Base-by-base conservation (phyloP, 1,139 yeast species). In the Meyerozyma guilliermondii region DNA sequence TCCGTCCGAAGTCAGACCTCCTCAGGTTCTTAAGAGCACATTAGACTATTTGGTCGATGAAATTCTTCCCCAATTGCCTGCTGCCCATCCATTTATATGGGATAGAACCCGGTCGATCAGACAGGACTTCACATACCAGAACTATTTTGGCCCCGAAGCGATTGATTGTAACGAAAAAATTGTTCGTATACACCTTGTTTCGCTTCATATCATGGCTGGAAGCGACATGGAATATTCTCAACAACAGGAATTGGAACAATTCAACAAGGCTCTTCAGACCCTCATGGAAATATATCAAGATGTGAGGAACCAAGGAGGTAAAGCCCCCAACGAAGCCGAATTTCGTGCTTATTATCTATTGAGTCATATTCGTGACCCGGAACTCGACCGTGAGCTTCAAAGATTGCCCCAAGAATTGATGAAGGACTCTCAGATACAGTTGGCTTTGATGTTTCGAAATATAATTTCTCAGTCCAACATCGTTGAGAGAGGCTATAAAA, bases 1-100 rank as follows among this genome's bases (percentile, higher is more conserved):
- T 44, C 99, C 98, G 0, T 88, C 97, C 0, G 98, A 94, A 60
- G 99, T 94, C 2, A 74, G 99, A 49, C 96, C 98, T 1, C 98
- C 99, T 0, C 76, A 74, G 46, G 71, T 91, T 1, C 65, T 94
- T 41, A 74, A 74, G 9, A 56, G 68, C 31, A 83, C 96, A 0
- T 66, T 92, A 46, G 72, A 84, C 46, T 87, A 86, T 56, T 71
- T 92, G 39, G 77, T 87, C 5, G 81, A 81, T 16, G 73, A 78
- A 38, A 65, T 85, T 1, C 62, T 91, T 7, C 78, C 78, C 0
- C 70, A 78, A 39, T 66, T 92, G 35, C 98, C 98, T 0, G 87
- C 83, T 10, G 76, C 92, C 1, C 98, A 94, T 55, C 80, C 96
- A 0, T 92, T 94, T 54, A 65, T 94, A n/a, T 92, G 99, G 98